Conservation (phyloP, 1,284 basidiomycete genomes). For the Cerioporus squamosus region DNA sequence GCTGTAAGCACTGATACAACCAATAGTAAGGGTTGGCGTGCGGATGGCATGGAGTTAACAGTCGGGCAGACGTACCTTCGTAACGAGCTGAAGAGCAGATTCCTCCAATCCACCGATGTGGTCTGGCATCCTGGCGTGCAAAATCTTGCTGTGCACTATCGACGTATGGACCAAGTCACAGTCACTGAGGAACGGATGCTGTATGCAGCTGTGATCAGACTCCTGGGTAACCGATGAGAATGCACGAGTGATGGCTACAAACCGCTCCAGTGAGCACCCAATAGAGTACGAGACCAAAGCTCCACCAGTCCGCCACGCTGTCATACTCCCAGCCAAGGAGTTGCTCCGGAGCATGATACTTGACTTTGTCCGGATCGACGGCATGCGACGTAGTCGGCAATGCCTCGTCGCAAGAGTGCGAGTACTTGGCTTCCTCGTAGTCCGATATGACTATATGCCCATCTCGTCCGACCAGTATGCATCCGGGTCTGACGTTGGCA, state of each 20-base stretch:
- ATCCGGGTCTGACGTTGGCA: conserved; percentile 60
- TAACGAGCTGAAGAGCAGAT: conserved; percentile 43
- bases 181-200: conserved; percentile 43
- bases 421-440: conserved; percentile 21
- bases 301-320: conserved; percentile 84
- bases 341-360: conserved; percentile 75
- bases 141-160: conserved; percentile 29
- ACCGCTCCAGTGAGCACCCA: conserved; percentile 70
- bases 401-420: no score
- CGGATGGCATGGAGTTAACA: neutral
- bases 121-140: conserved; percentile 24
- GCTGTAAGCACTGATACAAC: conserved; percentile 51
- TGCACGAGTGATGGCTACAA: conserved; percentile 22
- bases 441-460: conserved; percentile 63
- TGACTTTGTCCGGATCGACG: conserved; percentile 22
- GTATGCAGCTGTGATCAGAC: neutral
- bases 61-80: conserved; percentile 36
- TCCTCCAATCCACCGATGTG: conserved; percentile 33
- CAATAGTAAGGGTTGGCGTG: neutral
- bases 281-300: conserved; percentile 76
- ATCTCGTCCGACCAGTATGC: conserved; percentile 64
- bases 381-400: neutral
- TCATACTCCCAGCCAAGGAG: conserved; percentile 75
- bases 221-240: neutral
- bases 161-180: conserved; percentile 22